A percentile compares a stretch with the other conserved stretches of the same genome.
Conservation (phyloP, 1,284 basidiomycete species). For the Psilocybe mexicana region DNA sequence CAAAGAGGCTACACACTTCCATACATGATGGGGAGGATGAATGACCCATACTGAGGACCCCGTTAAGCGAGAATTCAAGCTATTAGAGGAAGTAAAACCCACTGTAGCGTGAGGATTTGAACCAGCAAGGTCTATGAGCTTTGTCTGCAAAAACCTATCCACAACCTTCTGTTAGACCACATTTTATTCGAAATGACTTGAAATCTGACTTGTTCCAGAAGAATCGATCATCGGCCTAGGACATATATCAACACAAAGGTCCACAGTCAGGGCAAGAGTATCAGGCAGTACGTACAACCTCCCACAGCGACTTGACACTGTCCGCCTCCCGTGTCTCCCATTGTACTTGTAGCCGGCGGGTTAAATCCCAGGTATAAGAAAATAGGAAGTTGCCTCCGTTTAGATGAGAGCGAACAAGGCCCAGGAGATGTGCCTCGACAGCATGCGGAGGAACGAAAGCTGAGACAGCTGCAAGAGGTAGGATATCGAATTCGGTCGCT, state of each 20-base stretch:
- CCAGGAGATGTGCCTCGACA: slow-evolving; percentile 86
- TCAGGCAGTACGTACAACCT: slow-evolving; percentile 50
- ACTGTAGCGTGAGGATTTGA: slow-evolving; percentile 61
- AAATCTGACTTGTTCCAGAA: slow-evolving; percentile 90
- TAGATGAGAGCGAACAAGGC: slow-evolving; percentile 86
- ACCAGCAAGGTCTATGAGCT: slow-evolving; percentile 64
- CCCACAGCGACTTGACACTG: slow-evolving; percentile 66
- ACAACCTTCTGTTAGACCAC: slow-evolving; percentile 1
- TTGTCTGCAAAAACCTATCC: slow-evolving; percentile 67
- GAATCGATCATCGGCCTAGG: slow-evolving; percentile 90
- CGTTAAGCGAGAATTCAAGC: slow-evolving; percentile 6
- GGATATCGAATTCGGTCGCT: slow-evolving; percentile 90
- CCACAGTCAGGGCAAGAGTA: not conserved
- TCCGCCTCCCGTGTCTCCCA: slow-evolving; percentile 55
- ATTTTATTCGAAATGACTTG: slow-evolving; percentile 1
- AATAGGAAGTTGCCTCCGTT: slow-evolving; percentile 83
- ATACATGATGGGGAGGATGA: slow-evolving; percentile 90
- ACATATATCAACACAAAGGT: slow-evolving; percentile 12
- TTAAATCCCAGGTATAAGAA: slow-evolving; percentile 91
- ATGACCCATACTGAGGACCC: slow-evolving; percentile 68
- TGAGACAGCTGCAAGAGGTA: slow-evolving; percentile 78
- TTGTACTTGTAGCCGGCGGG: slow-evolving; percentile 87
- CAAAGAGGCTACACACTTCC: slow-evolving; percentile 68
- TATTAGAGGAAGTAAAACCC: slow-evolving; percentile 29
- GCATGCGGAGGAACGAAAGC: slow-evolving; percentile 73